Base-by-base conservation (phyloP, 2,329 filamentous ascomycete genomes). In the Trichoderma aggressivum region DNA sequence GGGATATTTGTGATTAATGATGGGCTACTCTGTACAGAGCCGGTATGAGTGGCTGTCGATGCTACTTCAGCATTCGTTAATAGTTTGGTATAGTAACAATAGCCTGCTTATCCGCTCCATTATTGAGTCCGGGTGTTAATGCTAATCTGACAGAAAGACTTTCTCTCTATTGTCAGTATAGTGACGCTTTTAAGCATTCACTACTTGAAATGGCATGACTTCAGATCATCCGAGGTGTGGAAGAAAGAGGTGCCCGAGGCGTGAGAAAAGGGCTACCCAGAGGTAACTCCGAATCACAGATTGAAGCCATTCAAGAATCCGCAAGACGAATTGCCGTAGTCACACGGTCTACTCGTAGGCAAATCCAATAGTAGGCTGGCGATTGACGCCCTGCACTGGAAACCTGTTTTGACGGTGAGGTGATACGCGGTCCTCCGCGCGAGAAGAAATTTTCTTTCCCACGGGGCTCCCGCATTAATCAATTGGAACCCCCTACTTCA, bases 21-120 rank as follows among this genome's bases (percentile, higher is more conserved):
- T 59, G 24, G 34, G 53, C 50, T 8, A 43, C 39, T 10, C 8
- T 14, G 21, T 7, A 43, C 39, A n/a, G 18, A 55, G 30, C 43
- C 30, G 39, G 7, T 43, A 43, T 7, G 30, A 70, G 59, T 70
- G 66, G 66, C 59, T 70, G 56, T 69, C 24, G 28, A 61, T 69
- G 39, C 66, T 50, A 53, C 56, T 50, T 70, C 47, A 70, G 58
- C 58, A 43, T 39, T 39, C 43, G 14, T 62, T 30, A 36, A 62
- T 70, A 55, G 58, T 34, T 61, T 62, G 39, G 39, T 28, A 21
- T 70, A 30, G 39, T 59, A 55, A 26, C 64, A 21, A 67, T 63
- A 32, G 39, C 21, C 34, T 50, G 36, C n/a, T n/a, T 24, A n/a
- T 21, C 64, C 26, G 36, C 34, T 30, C 26, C 8, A 68, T 34